Conservation (phyloP, 805 yeast genomes). For the Ogataea zsoltii region DNA sequence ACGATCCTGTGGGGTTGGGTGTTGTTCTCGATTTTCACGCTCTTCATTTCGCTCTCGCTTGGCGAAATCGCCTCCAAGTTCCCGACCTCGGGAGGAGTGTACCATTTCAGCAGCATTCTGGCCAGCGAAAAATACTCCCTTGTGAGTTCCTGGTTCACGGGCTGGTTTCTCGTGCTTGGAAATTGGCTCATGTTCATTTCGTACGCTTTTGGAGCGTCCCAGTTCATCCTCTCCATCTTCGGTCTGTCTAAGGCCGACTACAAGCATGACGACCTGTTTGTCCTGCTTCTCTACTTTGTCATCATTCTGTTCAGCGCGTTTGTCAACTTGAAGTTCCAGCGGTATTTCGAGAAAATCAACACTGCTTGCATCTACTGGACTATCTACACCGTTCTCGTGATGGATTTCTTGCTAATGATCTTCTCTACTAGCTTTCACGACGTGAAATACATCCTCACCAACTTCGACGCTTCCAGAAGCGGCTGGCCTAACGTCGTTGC, state of each 20-base stretch:
- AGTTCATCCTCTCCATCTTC: conserved; percentile 64
- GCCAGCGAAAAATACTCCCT: conserved; percentile 59
- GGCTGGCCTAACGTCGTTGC: conserved; percentile 77
- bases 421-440: conserved; percentile 62
- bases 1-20: conserved; percentile 78
- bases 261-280: conserved; percentile 54
- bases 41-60: conserved; percentile 67
- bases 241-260: conserved; percentile 62
- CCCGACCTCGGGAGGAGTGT: conserved; percentile 75
- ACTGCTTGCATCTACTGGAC: conserved; percentile 76
- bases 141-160: conserved; percentile 72
- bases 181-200: conserved; percentile 78
- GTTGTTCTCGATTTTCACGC: conserved; percentile 60
- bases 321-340: conserved; percentile 61
- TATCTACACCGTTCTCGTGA: conserved; percentile 64
- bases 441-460: conserved; percentile 57
- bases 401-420: conserved; percentile 61
- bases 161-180: conserved; percentile 73
- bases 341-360: conserved; percentile 62
- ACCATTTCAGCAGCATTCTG: conserved; percentile 73
- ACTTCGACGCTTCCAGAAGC: conserved; percentile 68
- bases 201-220: conserved; percentile 75
- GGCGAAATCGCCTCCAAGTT: conserved; percentile 78
- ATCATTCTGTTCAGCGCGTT: conserved; percentile 62
- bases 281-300: conserved; percentile 55